Percentiles rank a stretch among this genome's conserved stretches.
These are phyloP conservation scores for Collybia sordida DNA, from an alignment of 768 basidiomycete species.

Conservation along the genomic window DNA sequence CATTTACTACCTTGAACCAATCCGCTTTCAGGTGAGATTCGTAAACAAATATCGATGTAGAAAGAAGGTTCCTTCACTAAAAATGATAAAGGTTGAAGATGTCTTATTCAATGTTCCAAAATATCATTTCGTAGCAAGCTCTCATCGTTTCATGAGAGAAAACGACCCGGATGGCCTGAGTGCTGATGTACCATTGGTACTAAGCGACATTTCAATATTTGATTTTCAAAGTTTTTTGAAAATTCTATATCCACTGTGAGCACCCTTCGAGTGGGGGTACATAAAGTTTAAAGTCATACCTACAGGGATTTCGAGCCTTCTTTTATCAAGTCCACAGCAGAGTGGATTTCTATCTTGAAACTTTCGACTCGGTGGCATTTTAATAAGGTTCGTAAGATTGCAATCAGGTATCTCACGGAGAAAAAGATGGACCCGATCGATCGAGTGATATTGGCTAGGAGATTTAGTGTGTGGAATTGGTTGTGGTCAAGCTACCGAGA, in stretches of 20 bases:
- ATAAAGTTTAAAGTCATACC: background rate
- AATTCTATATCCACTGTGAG: conserved; percentile 25
- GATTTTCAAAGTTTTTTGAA: conserved; percentile 23
- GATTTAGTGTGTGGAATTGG: conserved; percentile 32
- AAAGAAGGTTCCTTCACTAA: no score
- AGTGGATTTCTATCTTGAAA: conserved; percentile 39
- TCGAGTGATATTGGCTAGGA: conserved; percentile 30
- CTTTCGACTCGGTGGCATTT: conserved; percentile 39
- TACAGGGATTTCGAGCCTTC: background rate
- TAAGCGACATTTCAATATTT: conserved; percentile 17
- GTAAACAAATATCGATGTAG: no score
- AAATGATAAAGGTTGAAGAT: conserved; percentile 22
- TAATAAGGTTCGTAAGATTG: conserved; percentile 23
- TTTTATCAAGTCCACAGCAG: conserved; percentile 10
- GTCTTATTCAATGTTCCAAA: conserved; percentile 26
- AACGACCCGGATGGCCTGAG: conserved; percentile 14
- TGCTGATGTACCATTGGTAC: conserved; percentile 22
- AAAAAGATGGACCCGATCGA: conserved; percentile 19
- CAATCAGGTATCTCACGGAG: conserved; percentile 22
- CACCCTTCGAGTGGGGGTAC: background rate
- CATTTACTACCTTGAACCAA: no score
- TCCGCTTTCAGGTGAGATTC: no score
- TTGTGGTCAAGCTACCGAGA: conserved; percentile 24
- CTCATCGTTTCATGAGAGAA: conserved; percentile 22
- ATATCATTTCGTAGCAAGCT: conserved; percentile 18